Evolutionary conservation across 2,329 filamentous ascomycete species (phyloP).

Genomic region (Cercospora citrullina): DNA sequence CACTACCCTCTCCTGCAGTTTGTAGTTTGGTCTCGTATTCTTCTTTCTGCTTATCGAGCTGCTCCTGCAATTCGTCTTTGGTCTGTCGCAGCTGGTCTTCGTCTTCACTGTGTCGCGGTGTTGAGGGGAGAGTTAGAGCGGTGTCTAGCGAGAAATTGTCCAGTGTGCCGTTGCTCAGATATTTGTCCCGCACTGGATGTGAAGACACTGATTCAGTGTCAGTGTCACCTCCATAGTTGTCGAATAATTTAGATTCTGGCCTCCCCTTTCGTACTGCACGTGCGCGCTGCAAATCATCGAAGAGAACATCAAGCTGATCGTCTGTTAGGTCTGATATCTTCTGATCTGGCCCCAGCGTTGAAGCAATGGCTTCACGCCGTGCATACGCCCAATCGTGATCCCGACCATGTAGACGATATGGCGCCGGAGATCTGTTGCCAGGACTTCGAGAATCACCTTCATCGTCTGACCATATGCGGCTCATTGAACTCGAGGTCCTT

Average conservation of each 20-base stretch:
- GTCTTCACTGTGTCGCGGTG: slow-evolving; percentile 79
- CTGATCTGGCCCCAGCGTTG: slow-evolving; percentile 85
- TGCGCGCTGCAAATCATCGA: slow-evolving; percentile 89
- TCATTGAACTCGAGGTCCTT: slow-evolving; percentile 63
- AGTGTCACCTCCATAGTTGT: slow-evolving; percentile 56
- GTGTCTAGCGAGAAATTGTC: slow-evolving; percentile 97
- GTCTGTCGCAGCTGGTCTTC: slow-evolving; percentile 73
- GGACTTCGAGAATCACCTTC: slow-evolving; percentile 70
- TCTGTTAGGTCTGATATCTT: slow-evolving; percentile 88
- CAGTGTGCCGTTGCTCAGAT: slow-evolving; percentile 84
- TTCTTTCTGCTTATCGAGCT: slow-evolving; percentile 80
- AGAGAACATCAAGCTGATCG: slow-evolving; percentile 88
- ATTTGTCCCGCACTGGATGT: slow-evolving; percentile 77
- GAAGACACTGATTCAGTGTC: slow-evolving; percentile 88
- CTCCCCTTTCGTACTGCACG: slow-evolving; percentile 77
- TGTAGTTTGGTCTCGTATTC: slow-evolving; percentile 78
- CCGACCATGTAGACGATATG: slow-evolving; percentile 58
- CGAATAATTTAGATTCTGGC: slow-evolving; percentile 56
- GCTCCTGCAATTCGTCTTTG: slow-evolving; percentile 78
- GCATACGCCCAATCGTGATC: slow-evolving; percentile 96
- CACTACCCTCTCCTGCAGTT: slow-evolving; percentile 69
- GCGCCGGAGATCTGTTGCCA: slow-evolving; percentile 76
- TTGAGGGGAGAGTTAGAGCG: slow-evolving; percentile 88
- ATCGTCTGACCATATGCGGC: slow-evolving; percentile 74
- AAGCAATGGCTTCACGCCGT: slow-evolving; percentile 85